A percentile compares a stretch with the other conserved stretches of the same genome.
These are phyloP conservation scores for Penstemon newberryi DNA, from an alignment of 257 asterid species.

Conservation along the genomic window DNA sequence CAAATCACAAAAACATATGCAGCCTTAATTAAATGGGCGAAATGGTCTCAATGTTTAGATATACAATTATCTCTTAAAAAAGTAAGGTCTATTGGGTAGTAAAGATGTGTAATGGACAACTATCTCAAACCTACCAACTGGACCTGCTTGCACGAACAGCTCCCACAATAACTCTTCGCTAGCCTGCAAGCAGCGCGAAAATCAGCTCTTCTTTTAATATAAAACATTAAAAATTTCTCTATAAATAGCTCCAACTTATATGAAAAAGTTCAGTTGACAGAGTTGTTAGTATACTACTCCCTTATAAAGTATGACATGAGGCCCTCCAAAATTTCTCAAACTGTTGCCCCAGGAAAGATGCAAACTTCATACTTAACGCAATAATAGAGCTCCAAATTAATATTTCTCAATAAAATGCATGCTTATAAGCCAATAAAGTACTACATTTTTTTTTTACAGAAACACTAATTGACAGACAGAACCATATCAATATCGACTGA, in stretches of 20 bases:
- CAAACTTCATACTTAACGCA: background rate
- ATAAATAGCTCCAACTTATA: too few relatives aligned
- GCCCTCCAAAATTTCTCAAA: constrained; percentile 2
- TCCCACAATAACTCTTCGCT: constrained; percentile 93
- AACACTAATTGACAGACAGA: background rate
- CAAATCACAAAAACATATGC: background rate
- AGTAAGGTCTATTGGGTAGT: background rate
- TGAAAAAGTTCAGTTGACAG: background rate
- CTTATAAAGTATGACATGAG: background rate
- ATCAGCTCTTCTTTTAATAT: background rate
- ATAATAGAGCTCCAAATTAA: background rate
- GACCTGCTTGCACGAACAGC: constrained; percentile 94
- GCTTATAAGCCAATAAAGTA: too few relatives aligned
- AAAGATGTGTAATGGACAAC: background rate
- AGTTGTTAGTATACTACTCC: background rate
- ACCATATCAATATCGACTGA: constrained; percentile 1
- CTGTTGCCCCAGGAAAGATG: background rate
- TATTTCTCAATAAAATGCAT: too few relatives aligned
- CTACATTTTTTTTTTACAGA: background rate
- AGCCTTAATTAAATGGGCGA: background rate
- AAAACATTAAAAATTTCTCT: background rate
- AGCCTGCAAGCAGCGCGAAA: constrained; percentile 46
- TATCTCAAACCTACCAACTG: constrained; percentile 66
- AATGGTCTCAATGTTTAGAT: background rate
- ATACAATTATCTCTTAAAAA: background rate